A percentile compares a stretch with the other conserved stretches of the same genome.
These are phyloP conservation scores for Phytophthora lateralis DNA, from an alignment of 352 stramenopile genomes.

Conservation along the genomic window DNA sequence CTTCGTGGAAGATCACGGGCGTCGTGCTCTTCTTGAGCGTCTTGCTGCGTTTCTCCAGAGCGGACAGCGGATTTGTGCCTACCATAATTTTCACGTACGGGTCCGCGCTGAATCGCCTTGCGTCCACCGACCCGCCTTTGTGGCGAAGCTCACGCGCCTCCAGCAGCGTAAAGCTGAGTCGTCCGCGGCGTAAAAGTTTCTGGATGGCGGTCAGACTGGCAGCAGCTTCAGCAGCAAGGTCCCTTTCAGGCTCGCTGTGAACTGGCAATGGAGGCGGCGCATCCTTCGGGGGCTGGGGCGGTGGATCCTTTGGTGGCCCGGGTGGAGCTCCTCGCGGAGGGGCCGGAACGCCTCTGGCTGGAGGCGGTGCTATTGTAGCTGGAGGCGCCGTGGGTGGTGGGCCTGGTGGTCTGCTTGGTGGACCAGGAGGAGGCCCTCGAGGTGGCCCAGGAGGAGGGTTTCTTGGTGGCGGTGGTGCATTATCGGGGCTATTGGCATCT, in stretches of 20 bases:
- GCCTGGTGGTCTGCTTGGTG: constrained; percentile 9
- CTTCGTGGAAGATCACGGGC: constrained; percentile 88
- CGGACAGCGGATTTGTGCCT: constrained; percentile 70
- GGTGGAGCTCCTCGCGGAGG: constrained; percentile 49
- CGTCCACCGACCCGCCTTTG: constrained; percentile 61
- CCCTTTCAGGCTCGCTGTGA: constrained; percentile 3
- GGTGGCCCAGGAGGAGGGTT: constrained; percentile 4
- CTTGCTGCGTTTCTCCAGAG: constrained; percentile 78
- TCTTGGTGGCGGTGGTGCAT: constrained; percentile 4
- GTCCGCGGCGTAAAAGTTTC: constrained; percentile 67
- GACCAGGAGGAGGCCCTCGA: neutral
- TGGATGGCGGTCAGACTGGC: constrained; percentile 34
- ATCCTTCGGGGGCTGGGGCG: constrained; percentile 57
- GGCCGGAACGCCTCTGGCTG: constrained; percentile 1
- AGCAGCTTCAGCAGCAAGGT: constrained; percentile 10
- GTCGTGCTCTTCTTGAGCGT: constrained; percentile 83
- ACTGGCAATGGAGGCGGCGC: constrained; percentile 37
- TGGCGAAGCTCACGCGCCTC: constrained; percentile 68
- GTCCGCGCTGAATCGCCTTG: constrained; percentile 68
- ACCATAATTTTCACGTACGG: constrained; percentile 84
- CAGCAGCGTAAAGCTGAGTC: constrained; percentile 74
- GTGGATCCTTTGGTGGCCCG: constrained; percentile 49
- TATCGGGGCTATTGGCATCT: neutral
- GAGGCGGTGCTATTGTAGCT: neutral
- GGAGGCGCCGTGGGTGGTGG: constrained; percentile 11